Base-by-base conservation (phyloP, 768 basidiomycete genomes). In the Lanmaoa pseudosensibilis region DNA sequence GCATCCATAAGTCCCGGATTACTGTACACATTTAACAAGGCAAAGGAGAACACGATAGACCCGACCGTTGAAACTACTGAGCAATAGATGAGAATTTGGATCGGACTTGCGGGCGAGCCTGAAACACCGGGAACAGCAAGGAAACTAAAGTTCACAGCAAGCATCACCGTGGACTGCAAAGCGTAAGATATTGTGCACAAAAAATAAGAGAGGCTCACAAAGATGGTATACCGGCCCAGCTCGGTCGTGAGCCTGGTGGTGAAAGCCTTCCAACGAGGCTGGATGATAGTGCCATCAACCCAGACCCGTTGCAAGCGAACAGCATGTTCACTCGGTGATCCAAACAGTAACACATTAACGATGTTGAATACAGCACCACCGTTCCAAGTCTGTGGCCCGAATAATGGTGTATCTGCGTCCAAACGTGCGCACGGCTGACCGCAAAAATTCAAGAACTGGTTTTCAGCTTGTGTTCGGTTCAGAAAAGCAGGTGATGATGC, bases 141-240 rank as follows among this genome's bases (percentile, higher is more conserved):
- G 30, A 63, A 57, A 18, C 61, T 55, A 43, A 62, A 38, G 4
- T 64, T 46, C 3, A 62, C 62, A 1, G 61, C 62, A 10, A 62
- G 52, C 57, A 62, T 60, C 9, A 64, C 62, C 33, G 57, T 62
- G 18, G 61, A 62, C 61, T 62, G 23, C 15, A 1, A 49, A 0
- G 19, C 18, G 12, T 61, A 6, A 52, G 39, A 27, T 13, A 32
- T 18, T 30, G 1, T 5, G 4, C 11, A 39, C 13, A 4, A 6
- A 16, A 38, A 51, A 5, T 4, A 7, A 27, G 9, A 2, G 4
- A 5, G 21, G 41, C 61, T 23, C 34, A 60, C 62, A 38, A 65
- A 52, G 2, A 56, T 56, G 25, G 63, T 56, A 50, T 50, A 65
- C 25, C 50, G 58, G 6, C 34, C 54, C 13, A 60, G 21, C 39